phyloP scores from a whole-genome alignment of 352 stramenopile species.

The Elongisporangium prolatum region DNA sequence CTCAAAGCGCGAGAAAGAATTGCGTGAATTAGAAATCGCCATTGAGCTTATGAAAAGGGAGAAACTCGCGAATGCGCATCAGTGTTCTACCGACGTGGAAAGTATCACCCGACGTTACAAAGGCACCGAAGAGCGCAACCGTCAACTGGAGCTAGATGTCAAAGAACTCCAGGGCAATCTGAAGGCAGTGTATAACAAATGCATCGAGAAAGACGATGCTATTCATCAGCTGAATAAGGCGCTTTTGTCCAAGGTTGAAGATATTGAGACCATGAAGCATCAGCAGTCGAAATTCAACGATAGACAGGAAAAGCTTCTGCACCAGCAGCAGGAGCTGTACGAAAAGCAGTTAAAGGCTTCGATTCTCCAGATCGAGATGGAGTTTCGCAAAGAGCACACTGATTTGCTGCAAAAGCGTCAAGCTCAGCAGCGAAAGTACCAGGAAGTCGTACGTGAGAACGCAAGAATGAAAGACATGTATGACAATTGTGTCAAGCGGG shows the following conservation, averaged over 20 bases:
- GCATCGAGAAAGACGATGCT: conserved; percentile 51
- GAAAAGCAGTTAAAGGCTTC: conserved; percentile 48
- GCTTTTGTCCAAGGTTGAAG: conserved; percentile 32
- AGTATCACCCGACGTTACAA: conserved; percentile 10
- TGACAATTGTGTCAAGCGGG: conserved; percentile 40
- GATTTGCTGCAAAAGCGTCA: conserved; percentile 38
- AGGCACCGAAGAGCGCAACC: conserved; percentile 21
- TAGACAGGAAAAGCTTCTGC: conserved; percentile 43
- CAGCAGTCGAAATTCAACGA: conserved; percentile 44
- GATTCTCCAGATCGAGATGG: conserved; percentile 60
- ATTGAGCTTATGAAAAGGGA: conserved; percentile 15
- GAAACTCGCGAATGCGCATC: conserved; percentile 9
- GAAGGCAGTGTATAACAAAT: conserved; percentile 41
- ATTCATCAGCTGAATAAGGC: conserved; percentile 46
- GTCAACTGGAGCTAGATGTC: conserved; percentile 39
- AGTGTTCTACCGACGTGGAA: conserved; percentile 19
- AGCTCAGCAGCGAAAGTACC: conserved; percentile 35
- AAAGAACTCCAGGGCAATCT: conserved; percentile 40
- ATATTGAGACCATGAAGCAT: conserved; percentile 41
- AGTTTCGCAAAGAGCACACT: conserved; percentile 65
- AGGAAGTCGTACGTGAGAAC: conserved; percentile 29
- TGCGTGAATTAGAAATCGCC: conserved; percentile 5
- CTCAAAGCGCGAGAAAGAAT: conserved; percentile 10
- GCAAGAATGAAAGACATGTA: conserved; percentile 40
- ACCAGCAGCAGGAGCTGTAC: conserved; percentile 59